Percentiles rank a stretch among this genome's conserved stretches.
Evolutionary conservation across 371 early-diverging fungal species (phyloP).

Genomic region (Circinella minor): DNA sequence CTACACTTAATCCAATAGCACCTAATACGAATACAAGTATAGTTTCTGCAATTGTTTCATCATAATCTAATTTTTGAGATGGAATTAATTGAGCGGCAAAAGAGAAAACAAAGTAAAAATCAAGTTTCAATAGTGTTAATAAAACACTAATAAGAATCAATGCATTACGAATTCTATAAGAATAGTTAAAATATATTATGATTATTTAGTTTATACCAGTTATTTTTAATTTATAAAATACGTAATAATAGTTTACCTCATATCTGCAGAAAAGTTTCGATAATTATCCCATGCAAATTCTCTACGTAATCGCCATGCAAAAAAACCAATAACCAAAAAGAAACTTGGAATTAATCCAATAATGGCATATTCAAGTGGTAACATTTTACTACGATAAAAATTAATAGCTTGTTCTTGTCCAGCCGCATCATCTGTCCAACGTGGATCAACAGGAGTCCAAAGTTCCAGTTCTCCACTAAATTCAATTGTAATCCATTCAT

Average conservation of each 20-base stretch:
- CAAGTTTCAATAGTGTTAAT: conserved; percentile 50
- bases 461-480: conserved; percentile 23
- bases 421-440: conserved; percentile 25
- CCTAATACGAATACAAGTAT: conserved; percentile 49
- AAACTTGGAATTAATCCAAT: conserved; percentile 54
- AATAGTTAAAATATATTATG: too few species aligned
- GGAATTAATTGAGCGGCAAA: conserved; percentile 59
- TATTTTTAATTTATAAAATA: too few species aligned
- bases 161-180: conserved; percentile 42
- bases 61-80: conserved; percentile 42
- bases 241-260: conserved; percentile 33
- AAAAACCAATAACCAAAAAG: conserved; percentile 41
- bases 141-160: conserved; percentile 42
- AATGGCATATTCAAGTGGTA: conserved; percentile 53
- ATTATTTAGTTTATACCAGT: too few species aligned
- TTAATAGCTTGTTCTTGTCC: conserved; percentile 38
- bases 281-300: conserved; percentile 62
- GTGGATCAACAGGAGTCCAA: conserved; percentile 35
- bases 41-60: conserved; percentile 40
- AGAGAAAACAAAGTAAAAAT: conserved; percentile 54
- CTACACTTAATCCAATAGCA: conserved; percentile 33
- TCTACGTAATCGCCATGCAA: conserved; percentile 50
- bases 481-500: background rate
- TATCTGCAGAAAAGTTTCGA: conserved; percentile 54
- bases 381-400: conserved; percentile 41